Evolutionary conservation across 192 early-diverging fungal genomes (phyloP).

Genomic region (Funneliformis mosseae): DNA sequence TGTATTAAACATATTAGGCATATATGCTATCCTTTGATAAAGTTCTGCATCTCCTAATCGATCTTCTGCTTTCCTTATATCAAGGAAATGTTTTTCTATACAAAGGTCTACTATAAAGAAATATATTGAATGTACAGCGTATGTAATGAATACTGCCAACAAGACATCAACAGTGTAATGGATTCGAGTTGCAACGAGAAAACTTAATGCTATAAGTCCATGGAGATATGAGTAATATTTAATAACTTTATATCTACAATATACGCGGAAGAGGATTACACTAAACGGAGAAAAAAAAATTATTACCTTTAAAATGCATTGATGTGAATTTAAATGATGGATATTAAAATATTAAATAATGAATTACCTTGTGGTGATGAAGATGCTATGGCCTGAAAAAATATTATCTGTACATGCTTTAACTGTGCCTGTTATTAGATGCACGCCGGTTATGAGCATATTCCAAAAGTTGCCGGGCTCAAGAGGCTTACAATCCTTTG

Average conservation of each 20-base stretch:
- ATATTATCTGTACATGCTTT: slow-evolving; percentile 50
- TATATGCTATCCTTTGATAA: slow-evolving; percentile 42
- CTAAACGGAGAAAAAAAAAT: slow-evolving; percentile 25
- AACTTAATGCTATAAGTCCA: slow-evolving; percentile 39
- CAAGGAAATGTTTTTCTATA: slow-evolving; percentile 48
- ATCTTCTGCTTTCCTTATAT: slow-evolving; percentile 18
- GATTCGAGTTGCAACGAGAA: slow-evolving; percentile 44
- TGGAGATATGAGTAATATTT: slow-evolving; percentile 42
- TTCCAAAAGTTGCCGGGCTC: slow-evolving; percentile 26
- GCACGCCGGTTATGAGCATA: slow-evolving; percentile 41
- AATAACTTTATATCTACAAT: slow-evolving; percentile 39
- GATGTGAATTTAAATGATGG: neutral
- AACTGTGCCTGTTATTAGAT: slow-evolving; percentile 43
- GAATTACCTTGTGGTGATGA: slow-evolving; percentile 37
- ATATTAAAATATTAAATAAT: neutral
- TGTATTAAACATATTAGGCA: slow-evolving; percentile 47
- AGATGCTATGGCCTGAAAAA: slow-evolving; percentile 47
- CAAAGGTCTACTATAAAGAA: slow-evolving; percentile 49
- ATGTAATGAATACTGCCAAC: slow-evolving; percentile 55
- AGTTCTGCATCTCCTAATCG: slow-evolving; percentile 42
- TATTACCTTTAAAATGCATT: too few species aligned
- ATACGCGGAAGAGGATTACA: slow-evolving; percentile 44
- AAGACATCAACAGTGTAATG: slow-evolving; percentile 49
- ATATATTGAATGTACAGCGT: slow-evolving; percentile 56
- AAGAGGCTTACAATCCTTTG: slow-evolving; percentile 39